Base-by-base conservation (phyloP, 345 rosid genomes). In the Tarenaya hassleriana region DNA sequence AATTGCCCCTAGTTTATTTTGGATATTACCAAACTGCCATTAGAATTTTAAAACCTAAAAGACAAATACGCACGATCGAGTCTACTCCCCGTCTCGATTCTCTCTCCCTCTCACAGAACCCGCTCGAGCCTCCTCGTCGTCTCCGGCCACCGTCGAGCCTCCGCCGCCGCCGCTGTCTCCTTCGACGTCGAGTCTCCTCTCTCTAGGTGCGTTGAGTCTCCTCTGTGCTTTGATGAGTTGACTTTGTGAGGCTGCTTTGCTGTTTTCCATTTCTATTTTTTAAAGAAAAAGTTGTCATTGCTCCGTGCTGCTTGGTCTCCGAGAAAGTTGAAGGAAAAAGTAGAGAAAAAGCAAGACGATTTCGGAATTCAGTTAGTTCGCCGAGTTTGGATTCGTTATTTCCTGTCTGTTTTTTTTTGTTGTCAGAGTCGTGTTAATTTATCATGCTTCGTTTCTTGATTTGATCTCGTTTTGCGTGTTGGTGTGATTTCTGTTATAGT, bases 271-370 rank as follows among this genome's bases (percentile, higher is more conserved):
- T 16, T 46, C 10, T 49, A 31, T 41, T 24, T 9, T 15, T 21
- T 32, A 4, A 5, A 24, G 29, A 24, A 24, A 24, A 24, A 24
- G 64, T 64, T 66, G 64, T 39, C 70, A 52, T 47, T 52, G 56
- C 47, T 58, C 40, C 58, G 60, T 58, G 70, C 64, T 65, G n/a
- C 29, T 64, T 68, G 60, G 70, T 68, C 65, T 47, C 47, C 52
- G 58, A 43, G 20, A 48, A 58, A 69, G 52, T 59, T 62, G 47
- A 42, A 38, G 57, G n/a, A 18, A 47, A 47, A 33, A 37, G 41
- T 35, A 58, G 40, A 39, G 38, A 44, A 31, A 14, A 18, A 34
- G 16, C 12, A 32, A 34, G 8, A 39, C 62, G 46, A 29, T 42
- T 38, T 59, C 47, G 47, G 52, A 59, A 58, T 51, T 66, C 52